Conservation (phyloP, 164 flowering plant species). For the Tetracentron sinense region DNA sequence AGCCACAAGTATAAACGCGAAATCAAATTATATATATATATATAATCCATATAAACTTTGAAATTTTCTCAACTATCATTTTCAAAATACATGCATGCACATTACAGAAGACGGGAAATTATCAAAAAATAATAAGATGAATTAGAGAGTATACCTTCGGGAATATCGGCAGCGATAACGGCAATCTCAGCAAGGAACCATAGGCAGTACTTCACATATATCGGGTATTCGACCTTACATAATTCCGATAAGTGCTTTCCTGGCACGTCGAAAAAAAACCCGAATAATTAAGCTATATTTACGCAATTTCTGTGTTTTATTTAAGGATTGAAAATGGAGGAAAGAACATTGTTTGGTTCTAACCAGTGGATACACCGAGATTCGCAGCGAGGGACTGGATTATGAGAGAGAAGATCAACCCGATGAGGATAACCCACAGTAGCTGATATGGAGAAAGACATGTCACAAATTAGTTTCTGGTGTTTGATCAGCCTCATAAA, state of each 20-base stretch:
- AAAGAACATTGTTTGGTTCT: background rate
- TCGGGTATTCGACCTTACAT: conserved; percentile 68
- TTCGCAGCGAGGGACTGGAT: conserved; percentile 90
- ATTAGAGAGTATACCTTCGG: conserved; percentile 57
- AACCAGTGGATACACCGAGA: conserved; percentile 84
- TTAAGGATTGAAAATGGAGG: too few relatives aligned
- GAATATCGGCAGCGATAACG: conserved; percentile 89
- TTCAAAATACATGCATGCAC: too few relatives aligned
- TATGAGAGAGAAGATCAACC: conserved; percentile 74
- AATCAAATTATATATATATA: too few relatives aligned
- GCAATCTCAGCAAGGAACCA: conserved; percentile 90
- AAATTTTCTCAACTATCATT: too few relatives aligned
- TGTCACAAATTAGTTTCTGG: background rate
- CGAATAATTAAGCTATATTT: too few relatives aligned
- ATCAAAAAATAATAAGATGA: too few relatives aligned
- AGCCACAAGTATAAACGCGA: too few relatives aligned
- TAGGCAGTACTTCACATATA: conserved; percentile 47
- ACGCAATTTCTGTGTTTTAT: too few relatives aligned
- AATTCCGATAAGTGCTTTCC: conserved; percentile 73
- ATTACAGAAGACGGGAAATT: too few relatives aligned
- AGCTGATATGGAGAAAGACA: conserved; percentile 42
- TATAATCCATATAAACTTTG: too few relatives aligned
- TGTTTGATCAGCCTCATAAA: background rate
- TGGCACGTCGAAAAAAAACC: too few relatives aligned
- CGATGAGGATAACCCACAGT: conserved; percentile 82